Conservation (phyloP, 2,329 filamentous ascomycete genomes). For the Aspergillus thermomutatus region DNA sequence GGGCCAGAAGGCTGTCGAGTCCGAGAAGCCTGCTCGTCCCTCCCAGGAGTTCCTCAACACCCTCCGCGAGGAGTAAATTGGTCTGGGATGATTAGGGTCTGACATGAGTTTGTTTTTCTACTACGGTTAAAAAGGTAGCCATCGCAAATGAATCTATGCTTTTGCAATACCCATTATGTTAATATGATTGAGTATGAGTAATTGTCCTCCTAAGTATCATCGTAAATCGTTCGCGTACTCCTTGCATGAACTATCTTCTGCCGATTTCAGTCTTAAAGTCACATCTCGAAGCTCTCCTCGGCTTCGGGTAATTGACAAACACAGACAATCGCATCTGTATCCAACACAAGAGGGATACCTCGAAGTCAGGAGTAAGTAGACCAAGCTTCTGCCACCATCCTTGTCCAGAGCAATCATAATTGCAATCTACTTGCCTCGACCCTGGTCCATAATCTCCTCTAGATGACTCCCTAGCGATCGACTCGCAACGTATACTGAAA, state of each 20-base stretch:
- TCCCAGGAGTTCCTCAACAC: constrained; percentile 53
- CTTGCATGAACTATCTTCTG: too few species aligned
- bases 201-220: background rate
- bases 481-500: background rate
- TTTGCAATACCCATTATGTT: constrained; percentile 23
- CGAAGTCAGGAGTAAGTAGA: background rate
- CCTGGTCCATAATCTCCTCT: background rate
- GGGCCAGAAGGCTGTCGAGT: constrained; percentile 64
- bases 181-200: constrained; percentile 7
- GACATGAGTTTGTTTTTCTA: constrained; percentile 19
- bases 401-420: background rate
- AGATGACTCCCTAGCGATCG: too few species aligned
- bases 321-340: background rate
- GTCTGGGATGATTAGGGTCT: constrained; percentile 11
- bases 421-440: background rate
- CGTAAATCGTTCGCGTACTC: too few species aligned
- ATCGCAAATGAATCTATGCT: constrained; percentile 22
- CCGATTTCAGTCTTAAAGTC: background rate
- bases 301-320: background rate
- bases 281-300: background rate
- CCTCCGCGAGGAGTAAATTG: constrained; percentile 50
- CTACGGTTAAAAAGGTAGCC: constrained; percentile 22
- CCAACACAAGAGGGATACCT: background rate
- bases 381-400: background rate
- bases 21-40: constrained; percentile 58